Conservation (phyloP, 2,329 filamentous ascomycete genomes). For the Fusarium sp. region DNA sequence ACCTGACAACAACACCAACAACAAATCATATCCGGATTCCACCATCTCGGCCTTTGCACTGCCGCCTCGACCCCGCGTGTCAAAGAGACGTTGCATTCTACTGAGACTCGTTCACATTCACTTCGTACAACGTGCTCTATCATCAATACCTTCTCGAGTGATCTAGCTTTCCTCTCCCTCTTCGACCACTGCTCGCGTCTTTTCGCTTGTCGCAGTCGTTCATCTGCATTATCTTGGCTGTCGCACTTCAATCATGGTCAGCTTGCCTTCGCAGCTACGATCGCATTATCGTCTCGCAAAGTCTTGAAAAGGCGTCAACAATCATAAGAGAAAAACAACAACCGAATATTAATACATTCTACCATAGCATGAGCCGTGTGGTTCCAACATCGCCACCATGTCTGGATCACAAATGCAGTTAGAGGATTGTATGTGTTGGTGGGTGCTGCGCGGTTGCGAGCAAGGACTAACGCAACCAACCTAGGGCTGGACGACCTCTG, state of each 20-base stretch:
- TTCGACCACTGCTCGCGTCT: conserved; percentile 40
- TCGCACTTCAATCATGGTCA: conserved; percentile 46
- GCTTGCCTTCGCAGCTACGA: conserved; percentile 43
- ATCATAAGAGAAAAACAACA: conserved; percentile 6
- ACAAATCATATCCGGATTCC: conserved; percentile 20
- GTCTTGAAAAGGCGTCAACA: conserved; percentile 41
- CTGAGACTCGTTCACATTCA: neutral
- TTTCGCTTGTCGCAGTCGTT: conserved; percentile 40
- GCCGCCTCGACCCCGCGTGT: conserved; percentile 27
- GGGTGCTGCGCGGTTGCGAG: conserved; percentile 12
- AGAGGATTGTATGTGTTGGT: conserved; percentile 77
- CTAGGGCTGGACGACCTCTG: conserved; percentile 96
- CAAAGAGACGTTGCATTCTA: conserved; percentile 19
- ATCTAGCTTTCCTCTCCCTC: conserved; percentile 19
- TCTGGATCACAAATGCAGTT: conserved; percentile 81
- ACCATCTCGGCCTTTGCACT: conserved; percentile 13
- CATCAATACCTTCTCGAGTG: conserved; percentile 8
- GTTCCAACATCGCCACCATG: conserved; percentile 72
- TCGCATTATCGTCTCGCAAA: conserved; percentile 45
- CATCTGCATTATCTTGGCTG: conserved; percentile 37
- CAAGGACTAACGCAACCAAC: conserved; percentile 35
- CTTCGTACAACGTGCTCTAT: neutral
- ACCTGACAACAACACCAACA: conserved; percentile 35
- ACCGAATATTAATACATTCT: neutral
- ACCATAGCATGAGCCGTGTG: conserved; percentile 44